A percentile compares a stretch with the other conserved stretches of the same genome.
Evolutionary conservation across 441 rosid species (phyloP).

Genomic region (Populus hybrid): DNA sequence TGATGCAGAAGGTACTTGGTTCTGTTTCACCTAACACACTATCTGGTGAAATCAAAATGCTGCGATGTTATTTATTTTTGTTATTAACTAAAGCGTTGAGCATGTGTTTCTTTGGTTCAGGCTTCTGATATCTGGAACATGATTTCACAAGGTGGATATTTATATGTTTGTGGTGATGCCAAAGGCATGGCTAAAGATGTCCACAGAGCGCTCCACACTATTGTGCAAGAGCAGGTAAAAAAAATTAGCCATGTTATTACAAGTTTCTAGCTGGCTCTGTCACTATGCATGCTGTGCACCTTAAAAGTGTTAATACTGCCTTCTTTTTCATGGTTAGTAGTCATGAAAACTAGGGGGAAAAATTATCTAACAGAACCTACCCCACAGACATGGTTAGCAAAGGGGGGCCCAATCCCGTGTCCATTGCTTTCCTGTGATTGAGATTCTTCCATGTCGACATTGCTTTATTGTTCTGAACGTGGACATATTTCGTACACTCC

Average conservation of each 20-base stretch:
- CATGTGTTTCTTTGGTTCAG: slow-evolving; percentile 26
- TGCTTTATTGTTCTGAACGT: neutral
- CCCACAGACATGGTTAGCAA: neutral
- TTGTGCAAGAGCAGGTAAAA: slow-evolving; percentile 58
- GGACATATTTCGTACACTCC: neutral
- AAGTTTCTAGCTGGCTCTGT: neutral
- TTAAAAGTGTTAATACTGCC: neutral
- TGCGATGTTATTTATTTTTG: neutral
- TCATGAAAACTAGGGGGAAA: neutral
- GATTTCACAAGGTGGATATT: slow-evolving; percentile 49
- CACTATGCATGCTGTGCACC: neutral
- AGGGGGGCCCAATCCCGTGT: neutral
- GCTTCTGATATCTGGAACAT: slow-evolving; percentile 53
- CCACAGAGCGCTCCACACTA: slow-evolving; percentile 57
- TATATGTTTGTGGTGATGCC: slow-evolving; percentile 48
- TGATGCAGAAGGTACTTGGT: slow-evolving; percentile 75
- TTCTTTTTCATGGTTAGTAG: neutral
- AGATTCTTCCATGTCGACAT: neutral
- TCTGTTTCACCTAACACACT: slow-evolving; percentile 13
- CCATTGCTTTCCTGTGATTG: neutral
- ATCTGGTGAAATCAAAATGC: neutral
- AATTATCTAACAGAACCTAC: neutral
- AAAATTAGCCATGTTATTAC: neutral
- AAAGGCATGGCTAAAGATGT: slow-evolving; percentile 79
- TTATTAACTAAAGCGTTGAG: neutral